These are phyloP conservation scores for Leishmania arabica DNA, from an alignment of 208 protist species.

Conservation along the genomic window DNA sequence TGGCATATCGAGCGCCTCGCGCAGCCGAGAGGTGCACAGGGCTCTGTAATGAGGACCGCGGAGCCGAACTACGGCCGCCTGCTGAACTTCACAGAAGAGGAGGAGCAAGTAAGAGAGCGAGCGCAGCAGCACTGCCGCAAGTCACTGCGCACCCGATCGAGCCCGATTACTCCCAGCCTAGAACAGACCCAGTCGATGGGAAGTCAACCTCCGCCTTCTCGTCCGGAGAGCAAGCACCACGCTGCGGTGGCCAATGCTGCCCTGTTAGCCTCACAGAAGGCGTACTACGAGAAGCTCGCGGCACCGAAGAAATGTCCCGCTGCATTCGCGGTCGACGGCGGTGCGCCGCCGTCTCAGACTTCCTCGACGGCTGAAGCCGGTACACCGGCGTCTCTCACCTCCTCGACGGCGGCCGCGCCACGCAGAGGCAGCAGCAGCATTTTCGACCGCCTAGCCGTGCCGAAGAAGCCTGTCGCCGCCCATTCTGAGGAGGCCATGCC, in stretches of 20 bases:
- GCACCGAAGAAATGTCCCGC: constrained; percentile 15
- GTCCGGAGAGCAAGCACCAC: neutral
- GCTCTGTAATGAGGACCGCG: constrained; percentile 9
- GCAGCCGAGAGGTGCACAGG: constrained; percentile 16
- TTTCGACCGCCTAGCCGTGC: constrained; percentile 26
- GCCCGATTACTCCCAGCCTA: too few relatives aligned
- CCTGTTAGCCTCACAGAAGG: constrained; percentile 12
- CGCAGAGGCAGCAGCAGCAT: neutral
- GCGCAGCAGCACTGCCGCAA: neutral
- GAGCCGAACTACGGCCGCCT: constrained; percentile 69
- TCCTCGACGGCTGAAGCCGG: too few relatives aligned
- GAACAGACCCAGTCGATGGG: neutral
- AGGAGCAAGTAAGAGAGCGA: constrained; percentile 28
- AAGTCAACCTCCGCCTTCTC: neutral
- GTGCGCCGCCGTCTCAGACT: neutral
- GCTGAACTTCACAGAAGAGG: constrained; percentile 64
- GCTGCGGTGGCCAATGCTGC: neutral
- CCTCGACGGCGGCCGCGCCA: neutral
- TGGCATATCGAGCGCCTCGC: constrained; percentile 34
- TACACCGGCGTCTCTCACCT: neutral
- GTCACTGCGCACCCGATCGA: neutral
- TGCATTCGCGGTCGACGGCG: neutral
- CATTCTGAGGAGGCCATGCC: neutral
- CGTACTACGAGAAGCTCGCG: constrained; percentile 24
- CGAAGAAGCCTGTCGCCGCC: neutral